phyloP scores from a whole-genome alignment of 2,329 filamentous ascomycete genomes.

The Ascochyta pisi region DNA sequence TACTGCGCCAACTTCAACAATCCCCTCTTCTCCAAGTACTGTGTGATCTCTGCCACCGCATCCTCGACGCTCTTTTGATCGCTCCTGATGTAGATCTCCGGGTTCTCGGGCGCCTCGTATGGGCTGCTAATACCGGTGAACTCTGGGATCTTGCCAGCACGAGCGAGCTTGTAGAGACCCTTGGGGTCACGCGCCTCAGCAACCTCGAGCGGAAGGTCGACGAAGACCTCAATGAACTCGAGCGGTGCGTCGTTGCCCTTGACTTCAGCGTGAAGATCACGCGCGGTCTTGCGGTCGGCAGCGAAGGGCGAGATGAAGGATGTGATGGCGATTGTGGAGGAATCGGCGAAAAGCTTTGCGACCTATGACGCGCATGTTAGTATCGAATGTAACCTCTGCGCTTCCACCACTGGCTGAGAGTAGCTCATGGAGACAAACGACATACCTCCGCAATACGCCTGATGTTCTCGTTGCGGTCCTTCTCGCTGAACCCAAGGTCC shows the following conservation, averaged over 20 bases:
- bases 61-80: constrained; percentile 86
- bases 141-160: constrained; percentile 92
- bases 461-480: constrained; percentile 97
- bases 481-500: constrained; percentile 92
- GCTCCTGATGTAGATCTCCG: constrained; percentile 88
- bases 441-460: constrained; percentile 83
- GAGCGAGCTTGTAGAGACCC: constrained; percentile 96
- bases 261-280: constrained; percentile 75
- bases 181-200: constrained; percentile 97
- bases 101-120: constrained; percentile 85
- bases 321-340: constrained; percentile 84
- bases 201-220: constrained; percentile 89
- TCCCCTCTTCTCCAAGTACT: constrained; percentile 76
- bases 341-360: constrained; percentile 94
- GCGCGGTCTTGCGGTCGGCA: constrained; percentile 82
- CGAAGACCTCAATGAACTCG: constrained; percentile 91
- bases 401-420: neutral
- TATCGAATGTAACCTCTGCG: neutral
- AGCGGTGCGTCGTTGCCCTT: constrained; percentile 66
- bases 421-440: neutral
- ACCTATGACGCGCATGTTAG: constrained; percentile 60
- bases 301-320: constrained; percentile 97
- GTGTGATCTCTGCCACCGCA: constrained; percentile 82
- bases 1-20: constrained; percentile 54
- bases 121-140: constrained; percentile 96